Evolutionary conservation across 2,329 filamentous ascomycete species (phyloP).

Genomic region (Aspergillus cejpii): DNA sequence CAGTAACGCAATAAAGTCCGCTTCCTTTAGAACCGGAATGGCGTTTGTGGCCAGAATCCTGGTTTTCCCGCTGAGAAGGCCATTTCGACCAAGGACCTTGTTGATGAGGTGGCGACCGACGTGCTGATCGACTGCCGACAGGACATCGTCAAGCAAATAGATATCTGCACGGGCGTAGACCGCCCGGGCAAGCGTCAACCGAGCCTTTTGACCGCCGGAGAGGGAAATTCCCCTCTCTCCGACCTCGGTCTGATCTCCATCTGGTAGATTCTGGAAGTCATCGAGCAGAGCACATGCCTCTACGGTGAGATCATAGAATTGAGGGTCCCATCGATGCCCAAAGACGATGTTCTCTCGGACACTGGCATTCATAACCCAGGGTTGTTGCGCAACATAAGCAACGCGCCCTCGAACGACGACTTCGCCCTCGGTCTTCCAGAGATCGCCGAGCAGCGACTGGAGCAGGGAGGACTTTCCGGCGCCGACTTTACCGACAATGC

Average conservation of each 20-base stretch:
- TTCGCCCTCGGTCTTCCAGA: conserved; percentile 81
- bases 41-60: conserved; percentile 92
- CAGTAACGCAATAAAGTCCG: conserved; percentile 80
- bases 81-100: conserved; percentile 79
- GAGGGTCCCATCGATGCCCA: conserved; percentile 84
- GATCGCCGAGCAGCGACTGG: conserved; percentile 78
- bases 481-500: conserved; percentile 89
- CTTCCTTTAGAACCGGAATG: conserved; percentile 81
- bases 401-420: conserved; percentile 75
- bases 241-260: conserved; percentile 93
- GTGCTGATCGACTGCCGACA: conserved; percentile 97
- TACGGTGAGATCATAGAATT: conserved; percentile 89
- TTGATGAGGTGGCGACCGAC: conserved; percentile 93
- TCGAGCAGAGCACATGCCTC: conserved; percentile 84
- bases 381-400: conserved; percentile 86
- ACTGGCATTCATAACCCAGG: conserved; percentile 97
- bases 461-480: conserved; percentile 90
- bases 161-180: conserved; percentile 97
- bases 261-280: conserved; percentile 85
- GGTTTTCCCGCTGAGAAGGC: conserved; percentile 77
- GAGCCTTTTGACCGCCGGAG: conserved; percentile 92
- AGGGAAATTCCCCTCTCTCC: conserved; percentile 94
- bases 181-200: conserved; percentile 82
- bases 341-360: conserved; percentile 97
- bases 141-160: conserved; percentile 86